Conservation (phyloP, 441 rosid species). For the Kokia cookei region DNA sequence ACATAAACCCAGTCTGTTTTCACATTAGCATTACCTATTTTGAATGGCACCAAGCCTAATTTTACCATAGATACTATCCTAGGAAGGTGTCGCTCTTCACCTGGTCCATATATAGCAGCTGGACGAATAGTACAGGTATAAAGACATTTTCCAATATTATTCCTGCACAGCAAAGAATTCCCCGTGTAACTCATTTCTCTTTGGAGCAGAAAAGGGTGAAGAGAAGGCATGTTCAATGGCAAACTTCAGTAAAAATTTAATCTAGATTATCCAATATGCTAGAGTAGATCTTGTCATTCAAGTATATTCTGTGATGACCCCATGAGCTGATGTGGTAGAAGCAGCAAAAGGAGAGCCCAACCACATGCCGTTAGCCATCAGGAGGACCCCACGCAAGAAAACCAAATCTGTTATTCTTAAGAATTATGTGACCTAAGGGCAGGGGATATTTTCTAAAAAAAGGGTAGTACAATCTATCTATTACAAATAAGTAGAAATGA, state of each 20-base stretch:
- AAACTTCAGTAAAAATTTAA: not conserved
- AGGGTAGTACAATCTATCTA: too few relatives aligned
- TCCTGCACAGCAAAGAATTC: conserved; percentile 22
- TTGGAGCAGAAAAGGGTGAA: not conserved
- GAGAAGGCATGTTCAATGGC: not conserved
- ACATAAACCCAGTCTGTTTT: conserved; percentile 86
- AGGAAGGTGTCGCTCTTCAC: conserved; percentile 92
- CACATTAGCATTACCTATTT: conserved; percentile 58
- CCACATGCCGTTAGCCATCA: too few relatives aligned
- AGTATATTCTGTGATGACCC: too few relatives aligned
- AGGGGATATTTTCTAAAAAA: too few relatives aligned
- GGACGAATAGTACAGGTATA: conserved; percentile 88
- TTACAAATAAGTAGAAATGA: too few relatives aligned
- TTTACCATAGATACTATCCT: conserved; percentile 71
- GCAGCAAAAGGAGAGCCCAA: too few relatives aligned
- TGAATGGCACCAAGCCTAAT: conserved; percentile 66
- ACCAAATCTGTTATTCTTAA: too few relatives aligned
- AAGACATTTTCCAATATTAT: conserved; percentile 46
- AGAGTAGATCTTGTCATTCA: not conserved
- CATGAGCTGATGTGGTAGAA: too few relatives aligned
- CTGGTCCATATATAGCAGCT: conserved; percentile 93
- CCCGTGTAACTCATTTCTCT: not conserved
- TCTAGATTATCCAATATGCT: not conserved
- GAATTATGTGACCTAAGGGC: too few relatives aligned
- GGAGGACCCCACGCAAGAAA: too few relatives aligned